Percentiles rank a stretch among this genome's conserved stretches.
These are phyloP conservation scores for Solanum virginianum DNA, from an alignment of 257 asterid species.

Conservation along the genomic window DNA sequence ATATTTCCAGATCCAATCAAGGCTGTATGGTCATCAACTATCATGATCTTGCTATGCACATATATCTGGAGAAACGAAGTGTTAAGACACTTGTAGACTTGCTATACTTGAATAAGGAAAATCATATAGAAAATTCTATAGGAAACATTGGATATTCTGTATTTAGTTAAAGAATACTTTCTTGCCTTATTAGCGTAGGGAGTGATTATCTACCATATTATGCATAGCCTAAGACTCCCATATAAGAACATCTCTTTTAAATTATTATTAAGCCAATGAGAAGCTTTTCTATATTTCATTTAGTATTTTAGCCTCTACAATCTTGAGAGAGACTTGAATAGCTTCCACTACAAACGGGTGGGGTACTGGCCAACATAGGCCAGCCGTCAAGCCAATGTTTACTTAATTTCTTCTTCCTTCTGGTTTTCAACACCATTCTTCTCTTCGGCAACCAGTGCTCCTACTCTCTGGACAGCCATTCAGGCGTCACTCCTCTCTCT, in stretches of 20 bases:
- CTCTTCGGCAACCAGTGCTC: neutral
- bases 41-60: constrained; percentile 98
- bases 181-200: neutral
- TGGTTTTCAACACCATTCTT: neutral
- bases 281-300: neutral
- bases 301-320: neutral
- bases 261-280: neutral
- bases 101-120: neutral
- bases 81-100: neutral
- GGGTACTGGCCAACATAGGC: neutral
- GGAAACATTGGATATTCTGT: neutral
- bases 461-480: neutral
- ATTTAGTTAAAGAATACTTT: neutral
- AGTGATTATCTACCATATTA: neutral
- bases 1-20: constrained; percentile 89
- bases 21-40: constrained; percentile 62
- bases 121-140: neutral
- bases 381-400: neutral
- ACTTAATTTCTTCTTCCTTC: neutral
- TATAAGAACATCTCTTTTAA: neutral
- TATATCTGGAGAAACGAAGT: constrained; percentile 38
- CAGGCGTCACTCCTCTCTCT: neutral
- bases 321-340: neutral
- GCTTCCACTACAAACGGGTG: neutral
- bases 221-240: neutral